Evolutionary conservation across 2,329 filamentous ascomycete genomes (phyloP), one percentile per base, ranked within the genome.

Genomic region (Colletotrichum sp.): DNA sequence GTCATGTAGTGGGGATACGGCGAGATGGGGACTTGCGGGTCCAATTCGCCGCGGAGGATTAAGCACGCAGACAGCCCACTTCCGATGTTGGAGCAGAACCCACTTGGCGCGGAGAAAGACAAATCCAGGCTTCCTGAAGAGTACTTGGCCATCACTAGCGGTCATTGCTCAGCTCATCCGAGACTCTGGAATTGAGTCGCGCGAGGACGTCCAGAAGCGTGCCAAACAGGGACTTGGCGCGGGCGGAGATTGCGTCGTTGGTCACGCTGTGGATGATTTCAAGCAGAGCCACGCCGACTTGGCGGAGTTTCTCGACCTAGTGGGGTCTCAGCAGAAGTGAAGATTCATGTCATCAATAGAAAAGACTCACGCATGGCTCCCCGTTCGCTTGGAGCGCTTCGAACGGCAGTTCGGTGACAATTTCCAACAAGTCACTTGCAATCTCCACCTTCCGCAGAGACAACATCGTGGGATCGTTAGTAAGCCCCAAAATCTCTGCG

Each of bases 101-200:
- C 16, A 32, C 57, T 16, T 59, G 21, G 55, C 55, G 55, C 55
- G 55, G 55, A 28, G 21, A 18, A 3, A 59, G 24, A 28, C 2
- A 3, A 49, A 1, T 3, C 39, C 39, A n/a, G 39, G 39, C 3
- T 44, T 44, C 0, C 0, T 39, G 15, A 0, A 6, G 3, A 21
- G 8, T 8, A 49, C 3, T 0, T n/a, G 18, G 18, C 26, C 28
- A 6, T 39, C 1, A 32, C 52, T 68, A 39, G 62, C 36, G 21
- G 34, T 49, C 71, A 13, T 63, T 67, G 28, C 82, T 81, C 5
- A 88, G 77, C 2, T 85, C 83, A 79, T 87, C 85, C 1, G 86
- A 87, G 5, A 86, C 86, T 65, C 86, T 87, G 0, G 86, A 87
- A 59, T 88, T 85, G 7, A 88, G 78, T 16, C 84, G 79, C 5